Evolutionary conservation across 176 grass and related monocot species (phyloP).

Genomic region (Musa acuminata): DNA sequence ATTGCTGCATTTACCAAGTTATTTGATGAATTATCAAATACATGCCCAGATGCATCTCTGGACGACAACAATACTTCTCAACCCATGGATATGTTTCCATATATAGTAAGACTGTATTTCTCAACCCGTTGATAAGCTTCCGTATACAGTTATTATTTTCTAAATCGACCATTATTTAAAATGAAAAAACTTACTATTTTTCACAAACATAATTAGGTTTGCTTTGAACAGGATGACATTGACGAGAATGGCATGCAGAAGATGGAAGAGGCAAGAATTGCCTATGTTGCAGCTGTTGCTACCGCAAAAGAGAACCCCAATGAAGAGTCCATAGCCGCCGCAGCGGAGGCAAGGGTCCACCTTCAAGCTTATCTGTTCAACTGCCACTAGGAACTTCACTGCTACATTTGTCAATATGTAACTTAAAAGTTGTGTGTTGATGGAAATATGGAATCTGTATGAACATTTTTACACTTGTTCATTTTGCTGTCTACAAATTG

Average conservation of each 20-base stretch:
- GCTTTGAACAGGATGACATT: conserved; percentile 29
- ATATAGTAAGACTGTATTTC: conserved; percentile 31
- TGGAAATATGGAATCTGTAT: no score
- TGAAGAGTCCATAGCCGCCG: conserved; percentile 51
- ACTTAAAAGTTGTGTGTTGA: no score
- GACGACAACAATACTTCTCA: conserved; percentile 35
- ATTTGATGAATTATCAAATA: conserved; percentile 64
- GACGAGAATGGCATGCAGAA: conserved; percentile 50
- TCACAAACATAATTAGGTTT: neutral
- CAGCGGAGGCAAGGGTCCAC: conserved; percentile 50
- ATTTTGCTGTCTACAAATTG: no score
- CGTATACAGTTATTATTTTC: neutral
- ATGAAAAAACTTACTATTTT: no score
- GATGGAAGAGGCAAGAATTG: conserved; percentile 61
- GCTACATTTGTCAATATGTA: no score
- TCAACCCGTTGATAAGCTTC: neutral
- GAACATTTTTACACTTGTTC: no score
- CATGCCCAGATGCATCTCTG: conserved; percentile 29
- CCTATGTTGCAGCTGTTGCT: conserved; percentile 63
- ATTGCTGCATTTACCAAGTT: conserved; percentile 60
- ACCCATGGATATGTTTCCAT: conserved; percentile 35
- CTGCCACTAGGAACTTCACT: neutral
- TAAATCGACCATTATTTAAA: neutral
- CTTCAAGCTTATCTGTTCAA: conserved; percentile 29
- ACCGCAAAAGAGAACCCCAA: conserved; percentile 74